Conservation (phyloP, 192 early-diverging fungal species). For the Entomortierella parvispora region DNA sequence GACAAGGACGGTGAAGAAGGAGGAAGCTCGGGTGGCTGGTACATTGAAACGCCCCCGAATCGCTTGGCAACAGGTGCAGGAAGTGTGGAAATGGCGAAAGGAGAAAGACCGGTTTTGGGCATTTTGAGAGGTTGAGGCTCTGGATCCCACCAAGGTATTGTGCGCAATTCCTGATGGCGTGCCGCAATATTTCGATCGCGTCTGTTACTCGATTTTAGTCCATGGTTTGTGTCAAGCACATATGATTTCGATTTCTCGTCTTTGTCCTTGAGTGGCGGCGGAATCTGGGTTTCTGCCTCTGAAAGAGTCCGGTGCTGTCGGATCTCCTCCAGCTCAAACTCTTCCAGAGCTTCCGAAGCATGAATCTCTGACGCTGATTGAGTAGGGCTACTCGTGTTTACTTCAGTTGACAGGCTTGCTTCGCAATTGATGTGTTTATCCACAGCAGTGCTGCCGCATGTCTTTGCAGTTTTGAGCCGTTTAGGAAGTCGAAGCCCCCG, state of each 20-base stretch:
- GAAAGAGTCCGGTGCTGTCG: neutral
- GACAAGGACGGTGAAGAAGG: neutral
- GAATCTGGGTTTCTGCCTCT: neutral
- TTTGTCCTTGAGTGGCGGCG: neutral
- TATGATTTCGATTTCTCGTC: too few relatives aligned
- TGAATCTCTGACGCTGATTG: neutral
- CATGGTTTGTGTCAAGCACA: too few relatives aligned
- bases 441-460: too few relatives aligned
- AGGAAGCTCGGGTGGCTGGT: neutral
- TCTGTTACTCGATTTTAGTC: too few relatives aligned
- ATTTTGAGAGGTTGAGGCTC: conserved; percentile 37
- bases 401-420: too few relatives aligned
- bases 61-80: conserved; percentile 25
- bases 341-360: conserved; percentile 1
- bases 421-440: too few relatives aligned
- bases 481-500: conserved; percentile 21
- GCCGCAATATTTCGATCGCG: too few relatives aligned
- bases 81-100: conserved; percentile 39
- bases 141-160: conserved; percentile 50
- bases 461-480: neutral
- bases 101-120: conserved; percentile 35
- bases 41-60: conserved; percentile 33
- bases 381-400: neutral
- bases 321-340: conserved; percentile 5
- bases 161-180: neutral